phyloP scores from a whole-genome alignment of 2,329 filamentous ascomycete species.

The Didymella keratinophila region DNA sequence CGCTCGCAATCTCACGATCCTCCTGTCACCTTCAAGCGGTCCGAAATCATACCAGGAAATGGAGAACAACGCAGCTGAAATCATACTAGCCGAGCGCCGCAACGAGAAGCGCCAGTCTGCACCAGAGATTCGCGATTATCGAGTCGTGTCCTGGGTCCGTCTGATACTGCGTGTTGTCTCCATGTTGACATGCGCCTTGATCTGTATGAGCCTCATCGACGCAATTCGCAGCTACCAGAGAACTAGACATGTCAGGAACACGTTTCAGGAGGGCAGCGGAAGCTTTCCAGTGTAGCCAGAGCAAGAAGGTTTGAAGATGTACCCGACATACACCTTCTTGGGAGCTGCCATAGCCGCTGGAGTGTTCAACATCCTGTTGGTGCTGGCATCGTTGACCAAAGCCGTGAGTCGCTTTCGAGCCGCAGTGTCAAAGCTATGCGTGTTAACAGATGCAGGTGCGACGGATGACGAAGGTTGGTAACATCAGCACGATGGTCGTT shows the following conservation, averaged over 20 bases:
- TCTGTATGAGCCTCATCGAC: constrained; percentile 22
- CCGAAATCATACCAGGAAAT: not conserved
- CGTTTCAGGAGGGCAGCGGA: constrained; percentile 27
- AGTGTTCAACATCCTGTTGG: constrained; percentile 23
- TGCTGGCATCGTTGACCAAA: constrained; percentile 27
- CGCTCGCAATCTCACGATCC: not conserved
- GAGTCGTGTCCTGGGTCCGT: constrained; percentile 25
- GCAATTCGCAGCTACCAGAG: constrained; percentile 17
- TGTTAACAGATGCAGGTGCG: constrained; percentile 21
- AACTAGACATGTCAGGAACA: constrained; percentile 23
- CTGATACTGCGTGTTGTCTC: constrained; percentile 26
- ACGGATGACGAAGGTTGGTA: constrained; percentile 30
- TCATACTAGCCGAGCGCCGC: constrained; percentile 19
- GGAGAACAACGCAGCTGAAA: constrained; percentile 23
- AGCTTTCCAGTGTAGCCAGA: constrained; percentile 30
- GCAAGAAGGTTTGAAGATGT: constrained; percentile 24
- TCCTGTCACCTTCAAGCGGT: too few species aligned
- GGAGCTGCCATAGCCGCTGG: constrained; percentile 23
- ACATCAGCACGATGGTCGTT: constrained; percentile 27
- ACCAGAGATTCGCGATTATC: constrained; percentile 21
- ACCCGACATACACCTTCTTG: constrained; percentile 26
- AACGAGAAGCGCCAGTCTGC: constrained; percentile 16
- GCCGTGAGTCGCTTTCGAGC: constrained; percentile 14
- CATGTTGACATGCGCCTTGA: constrained; percentile 17
- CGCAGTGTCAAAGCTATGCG: not conserved